These are phyloP conservation scores for Penicillium psychrosexuale DNA, from an alignment of 2,329 filamentous ascomycete species.

Conservation along the genomic window DNA sequence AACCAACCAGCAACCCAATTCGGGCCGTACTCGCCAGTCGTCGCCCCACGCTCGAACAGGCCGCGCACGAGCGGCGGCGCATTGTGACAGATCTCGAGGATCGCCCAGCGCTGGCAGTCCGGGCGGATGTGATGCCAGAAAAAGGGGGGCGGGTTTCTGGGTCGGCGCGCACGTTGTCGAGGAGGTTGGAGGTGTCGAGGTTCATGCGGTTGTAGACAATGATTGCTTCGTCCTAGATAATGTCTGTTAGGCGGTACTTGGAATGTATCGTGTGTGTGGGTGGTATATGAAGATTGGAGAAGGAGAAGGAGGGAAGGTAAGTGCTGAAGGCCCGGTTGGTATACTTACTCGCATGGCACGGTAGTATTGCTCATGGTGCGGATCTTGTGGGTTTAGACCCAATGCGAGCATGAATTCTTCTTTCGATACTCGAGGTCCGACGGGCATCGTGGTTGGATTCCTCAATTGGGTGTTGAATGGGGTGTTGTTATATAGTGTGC, in stretches of 20 bases:
- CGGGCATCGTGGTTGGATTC: slow-evolving; percentile 28
- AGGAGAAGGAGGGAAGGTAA: no score
- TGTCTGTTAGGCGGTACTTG: not conserved
- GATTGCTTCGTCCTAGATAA: slow-evolving; percentile 44
- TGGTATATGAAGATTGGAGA: not conserved
- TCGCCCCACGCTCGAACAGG: slow-evolving; percentile 42
- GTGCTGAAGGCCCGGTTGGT: not conserved
- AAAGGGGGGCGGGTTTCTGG: slow-evolving; percentile 41
- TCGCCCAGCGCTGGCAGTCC: slow-evolving; percentile 42
- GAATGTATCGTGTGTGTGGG: not conserved
- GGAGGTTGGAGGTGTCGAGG: slow-evolving; percentile 39
- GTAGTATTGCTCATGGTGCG: slow-evolving; percentile 45
- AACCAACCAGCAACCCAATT: slow-evolving; percentile 49
- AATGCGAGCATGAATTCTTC: slow-evolving; percentile 48
- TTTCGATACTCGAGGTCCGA: slow-evolving; percentile 45
- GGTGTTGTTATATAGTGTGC: not conserved
- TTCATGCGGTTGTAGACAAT: slow-evolving; percentile 43
- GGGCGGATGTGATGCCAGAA: slow-evolving; percentile 49
- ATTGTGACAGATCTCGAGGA: slow-evolving; percentile 44
- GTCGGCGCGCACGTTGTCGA: slow-evolving; percentile 41
- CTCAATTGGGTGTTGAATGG: not conserved
- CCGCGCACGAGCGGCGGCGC: slow-evolving; percentile 38
- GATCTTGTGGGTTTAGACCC: slow-evolving; percentile 40
- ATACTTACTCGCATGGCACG: slow-evolving; percentile 45
- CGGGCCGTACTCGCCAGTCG: slow-evolving; percentile 44